Evolutionary conservation across 352 stramenopile species (phyloP).

Genomic region (Hyaloperonospora arabidopsidis): DNA sequence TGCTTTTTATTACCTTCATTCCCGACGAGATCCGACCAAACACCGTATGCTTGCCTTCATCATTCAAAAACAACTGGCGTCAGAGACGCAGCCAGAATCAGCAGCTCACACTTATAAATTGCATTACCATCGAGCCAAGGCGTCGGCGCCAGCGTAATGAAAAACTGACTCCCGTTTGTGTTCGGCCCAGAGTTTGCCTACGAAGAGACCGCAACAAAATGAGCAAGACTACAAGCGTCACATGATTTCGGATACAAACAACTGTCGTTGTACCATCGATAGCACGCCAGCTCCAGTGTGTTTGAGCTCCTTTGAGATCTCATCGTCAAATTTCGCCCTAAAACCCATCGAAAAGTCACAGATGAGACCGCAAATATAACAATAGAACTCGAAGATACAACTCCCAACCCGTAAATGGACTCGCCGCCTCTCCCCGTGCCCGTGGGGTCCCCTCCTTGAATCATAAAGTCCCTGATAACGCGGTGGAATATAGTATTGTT

Average conservation of each 20-base stretch:
- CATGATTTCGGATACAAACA: neutral
- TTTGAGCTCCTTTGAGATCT: conserved; percentile 89
- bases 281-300: conserved; percentile 90
- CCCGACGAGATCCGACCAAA: conserved; percentile 88
- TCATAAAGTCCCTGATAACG: conserved; percentile 96
- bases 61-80: neutral
- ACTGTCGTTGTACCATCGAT: conserved; percentile 58
- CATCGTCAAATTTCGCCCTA: conserved; percentile 91
- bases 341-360: neutral
- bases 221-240: neutral
- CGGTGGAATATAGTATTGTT: conserved; percentile 94
- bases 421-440: conserved; percentile 89
- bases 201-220: conserved; percentile 6
- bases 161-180: conserved; percentile 92
- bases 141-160: conserved; percentile 89
- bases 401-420: conserved; percentile 81
- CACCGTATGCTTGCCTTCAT: conserved; percentile 87
- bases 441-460: conserved; percentile 92
- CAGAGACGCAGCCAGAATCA: neutral
- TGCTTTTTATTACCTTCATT: conserved; percentile 90
- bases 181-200: conserved; percentile 87
- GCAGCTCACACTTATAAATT: neutral
- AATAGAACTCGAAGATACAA: neutral
- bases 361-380: conserved; percentile 2
- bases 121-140: conserved; percentile 88